Conservation (phyloP, 2,329 filamentous ascomycete species). For the Colletotrichum sp. region DNA sequence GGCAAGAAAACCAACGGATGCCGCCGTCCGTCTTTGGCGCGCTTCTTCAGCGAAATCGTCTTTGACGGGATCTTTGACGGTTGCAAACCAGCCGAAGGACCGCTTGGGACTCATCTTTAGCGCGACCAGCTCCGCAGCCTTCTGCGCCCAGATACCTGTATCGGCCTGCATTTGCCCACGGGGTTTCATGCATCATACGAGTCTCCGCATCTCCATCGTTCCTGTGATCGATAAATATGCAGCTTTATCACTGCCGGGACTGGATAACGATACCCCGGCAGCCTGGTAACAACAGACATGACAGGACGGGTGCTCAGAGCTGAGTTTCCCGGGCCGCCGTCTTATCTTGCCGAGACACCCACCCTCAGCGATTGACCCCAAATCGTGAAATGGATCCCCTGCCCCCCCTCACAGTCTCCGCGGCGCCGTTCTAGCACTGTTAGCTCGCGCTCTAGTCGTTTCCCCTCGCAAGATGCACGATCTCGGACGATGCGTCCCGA, state of each 20-base stretch:
- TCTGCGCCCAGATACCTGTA: not conserved
- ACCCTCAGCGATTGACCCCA: not conserved
- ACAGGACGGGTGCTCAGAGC: not conserved
- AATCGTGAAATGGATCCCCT: not conserved
- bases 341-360: constrained; percentile 4
- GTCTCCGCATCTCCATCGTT: not conserved
- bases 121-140: not conserved
- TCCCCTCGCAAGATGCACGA: not conserved
- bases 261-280: not conserved
- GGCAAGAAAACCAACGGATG: not conserved
- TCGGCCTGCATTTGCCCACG: not conserved
- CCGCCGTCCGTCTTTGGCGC: not conserved
- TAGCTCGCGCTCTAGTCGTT: not conserved
- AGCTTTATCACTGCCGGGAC: not conserved
- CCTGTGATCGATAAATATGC: not conserved
- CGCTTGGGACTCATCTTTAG: not conserved
- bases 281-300: not conserved
- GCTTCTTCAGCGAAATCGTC: not conserved
- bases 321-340: not conserved
- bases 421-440: constrained; percentile 10
- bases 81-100: not conserved
- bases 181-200: not conserved
- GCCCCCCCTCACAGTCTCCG: constrained; percentile 4
- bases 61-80: not conserved
- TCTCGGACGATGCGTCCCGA: not conserved